Evolutionary conservation across 2,329 filamentous ascomycete genomes (phyloP).

Genomic region (Alternaria sp.): DNA sequence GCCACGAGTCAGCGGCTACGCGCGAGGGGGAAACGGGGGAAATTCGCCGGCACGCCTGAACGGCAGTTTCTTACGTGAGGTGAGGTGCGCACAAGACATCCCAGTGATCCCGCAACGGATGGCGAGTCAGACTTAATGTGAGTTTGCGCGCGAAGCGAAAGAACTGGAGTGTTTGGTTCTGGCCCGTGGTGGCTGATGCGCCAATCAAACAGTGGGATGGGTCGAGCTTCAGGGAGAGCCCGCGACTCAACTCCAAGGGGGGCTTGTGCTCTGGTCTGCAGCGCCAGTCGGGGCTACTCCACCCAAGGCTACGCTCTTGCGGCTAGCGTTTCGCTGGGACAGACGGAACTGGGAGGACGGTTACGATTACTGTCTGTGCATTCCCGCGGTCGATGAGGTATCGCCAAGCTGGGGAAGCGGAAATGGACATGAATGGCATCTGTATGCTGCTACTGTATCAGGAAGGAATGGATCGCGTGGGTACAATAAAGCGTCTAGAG

Average conservation of each 20-base stretch:
- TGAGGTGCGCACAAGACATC: neutral
- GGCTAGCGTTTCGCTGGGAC: conserved; percentile 7
- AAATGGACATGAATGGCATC: conserved; percentile 1
- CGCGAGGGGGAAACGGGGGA: neutral
- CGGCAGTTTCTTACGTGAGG: conserved; percentile 6
- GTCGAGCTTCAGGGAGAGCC: conserved; percentile 2
- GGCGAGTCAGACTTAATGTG: conserved; percentile 1
- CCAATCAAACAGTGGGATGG: neutral
- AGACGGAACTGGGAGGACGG: conserved; percentile 6
- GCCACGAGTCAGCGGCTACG: conserved; percentile 1
- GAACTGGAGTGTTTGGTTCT: neutral
- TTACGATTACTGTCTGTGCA: conserved; percentile 13
- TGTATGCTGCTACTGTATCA: neutral
- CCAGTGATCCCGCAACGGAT: neutral
- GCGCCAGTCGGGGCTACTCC: conserved; percentile 1
- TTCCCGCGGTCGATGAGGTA: conserved; percentile 17
- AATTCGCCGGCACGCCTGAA: conserved; percentile 1
- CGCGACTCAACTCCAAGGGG: neutral
- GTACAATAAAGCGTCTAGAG: conserved; percentile 2
- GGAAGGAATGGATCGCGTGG: conserved; percentile 6
- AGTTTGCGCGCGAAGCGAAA: conserved; percentile 12
- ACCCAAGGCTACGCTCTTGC: conserved; percentile 1
- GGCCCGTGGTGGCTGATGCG: neutral
- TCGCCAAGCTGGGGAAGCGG: conserved; percentile 24
- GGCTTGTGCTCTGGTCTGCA: neutral